Conservation (phyloP, 2,329 filamentous ascomycete species). For the Cercospora beticola region DNA sequence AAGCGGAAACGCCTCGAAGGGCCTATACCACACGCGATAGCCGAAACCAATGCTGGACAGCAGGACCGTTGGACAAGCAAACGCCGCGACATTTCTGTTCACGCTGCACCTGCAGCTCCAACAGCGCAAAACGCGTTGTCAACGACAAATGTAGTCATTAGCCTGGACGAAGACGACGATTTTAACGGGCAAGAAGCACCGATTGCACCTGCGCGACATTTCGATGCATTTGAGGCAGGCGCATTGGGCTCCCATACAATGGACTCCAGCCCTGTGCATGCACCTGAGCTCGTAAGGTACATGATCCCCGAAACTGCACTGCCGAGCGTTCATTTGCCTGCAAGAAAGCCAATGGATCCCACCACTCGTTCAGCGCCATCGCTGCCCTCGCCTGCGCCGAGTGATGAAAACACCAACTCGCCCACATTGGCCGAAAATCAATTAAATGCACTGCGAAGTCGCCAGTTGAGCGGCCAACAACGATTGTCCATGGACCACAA, state of each 20-base stretch:
- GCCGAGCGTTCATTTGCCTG: not conserved
- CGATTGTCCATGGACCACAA: not conserved
- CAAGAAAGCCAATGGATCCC: slow-evolving; percentile 15
- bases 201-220: not conserved
- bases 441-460: slow-evolving; percentile 1
- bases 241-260: not conserved
- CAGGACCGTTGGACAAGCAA: slow-evolving; percentile 28
- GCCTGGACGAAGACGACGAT: not conserved
- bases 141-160: not conserved
- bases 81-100: not conserved
- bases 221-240: not conserved
- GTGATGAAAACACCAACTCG: slow-evolving; percentile 52
- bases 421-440: slow-evolving; percentile 20
- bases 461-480: not conserved
- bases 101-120: not conserved
- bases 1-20: slow-evolving; percentile 19
- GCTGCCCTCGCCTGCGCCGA: slow-evolving; percentile 63
- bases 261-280: no score
- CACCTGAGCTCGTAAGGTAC: no score
- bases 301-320: slow-evolving; percentile 6
- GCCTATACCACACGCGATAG: slow-evolving; percentile 13
- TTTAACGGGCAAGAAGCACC: not conserved
- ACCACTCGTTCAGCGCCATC: not conserved
- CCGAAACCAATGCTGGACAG: slow-evolving; percentile 23
- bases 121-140: not conserved